Percentiles rank a stretch among this genome's conserved stretches.
Evolutionary conservation across 495 filamentous ascomycete genomes (phyloP).

Genomic region (Antarctomyces pellizariae): DNA sequence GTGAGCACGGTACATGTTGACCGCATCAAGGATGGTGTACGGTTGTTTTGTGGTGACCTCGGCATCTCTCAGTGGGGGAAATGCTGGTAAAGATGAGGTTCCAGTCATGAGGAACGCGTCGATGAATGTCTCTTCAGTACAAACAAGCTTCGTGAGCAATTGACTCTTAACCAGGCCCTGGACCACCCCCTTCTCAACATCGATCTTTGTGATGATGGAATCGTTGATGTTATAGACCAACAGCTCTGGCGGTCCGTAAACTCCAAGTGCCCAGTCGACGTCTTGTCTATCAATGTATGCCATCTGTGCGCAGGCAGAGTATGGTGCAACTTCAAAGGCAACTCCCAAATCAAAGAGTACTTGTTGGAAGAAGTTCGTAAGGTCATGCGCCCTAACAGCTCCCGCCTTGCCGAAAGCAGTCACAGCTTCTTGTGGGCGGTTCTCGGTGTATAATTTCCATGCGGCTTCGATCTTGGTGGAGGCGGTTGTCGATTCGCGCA

Average conservation of each 20-base stretch:
- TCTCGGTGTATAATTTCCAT: conserved; percentile 71
- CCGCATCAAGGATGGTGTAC: conserved; percentile 38
- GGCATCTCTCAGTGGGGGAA: conserved; percentile 44
- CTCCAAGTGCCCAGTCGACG: conserved; percentile 58
- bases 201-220: conserved; percentile 48
- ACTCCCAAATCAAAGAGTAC: conserved; percentile 44
- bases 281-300: conserved; percentile 56
- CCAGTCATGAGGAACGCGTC: conserved; percentile 72
- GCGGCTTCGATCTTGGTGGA: conserved; percentile 31
- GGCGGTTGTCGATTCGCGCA: conserved; percentile 22
- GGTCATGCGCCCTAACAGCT: conserved; percentile 30
- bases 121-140: conserved; percentile 49
- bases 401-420: conserved; percentile 52
- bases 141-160: conserved; percentile 43
- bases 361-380: conserved; percentile 52
- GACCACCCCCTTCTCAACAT: conserved; percentile 42
- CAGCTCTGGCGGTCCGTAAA: conserved; percentile 69
- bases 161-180: conserved; percentile 45
- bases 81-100: conserved; percentile 50
- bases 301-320: conserved; percentile 77
- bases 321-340: conserved; percentile 71
- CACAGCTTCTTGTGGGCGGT: conserved; percentile 55
- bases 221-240: conserved; percentile 73
- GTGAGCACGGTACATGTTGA: conserved; percentile 44
- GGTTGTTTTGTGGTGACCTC: conserved; percentile 21